Conservation (phyloP, 164 flowering plant species). For the Annona cherimola region DNA sequence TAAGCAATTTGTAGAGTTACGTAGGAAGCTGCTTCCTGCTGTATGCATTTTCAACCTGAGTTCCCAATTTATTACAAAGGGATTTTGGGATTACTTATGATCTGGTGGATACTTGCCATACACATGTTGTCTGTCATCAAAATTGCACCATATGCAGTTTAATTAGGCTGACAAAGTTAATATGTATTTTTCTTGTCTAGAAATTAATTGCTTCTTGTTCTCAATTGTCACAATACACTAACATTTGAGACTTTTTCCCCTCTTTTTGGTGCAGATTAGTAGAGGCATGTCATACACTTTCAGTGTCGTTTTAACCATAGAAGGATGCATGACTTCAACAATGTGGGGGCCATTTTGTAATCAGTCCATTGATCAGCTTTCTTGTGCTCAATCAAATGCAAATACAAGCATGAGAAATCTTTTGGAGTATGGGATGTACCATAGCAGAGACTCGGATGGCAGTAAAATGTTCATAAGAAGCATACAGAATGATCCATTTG, state of each 20-base stretch:
- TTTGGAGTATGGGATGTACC: constrained; percentile 17
- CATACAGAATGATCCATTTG: neutral
- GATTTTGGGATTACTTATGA: neutral
- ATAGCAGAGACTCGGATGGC: constrained; percentile 10
- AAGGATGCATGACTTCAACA: constrained; percentile 56
- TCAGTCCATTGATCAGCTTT: constrained; percentile 52
- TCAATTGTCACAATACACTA: neutral
- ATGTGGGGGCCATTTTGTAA: constrained; percentile 78
- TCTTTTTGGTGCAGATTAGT: constrained; percentile 53
- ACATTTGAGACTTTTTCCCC: neutral
- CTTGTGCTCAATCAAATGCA: constrained; percentile 41
- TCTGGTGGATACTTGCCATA: neutral
- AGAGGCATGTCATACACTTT: constrained; percentile 59
- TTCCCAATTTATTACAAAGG: neutral
- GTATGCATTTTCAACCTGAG: neutral
- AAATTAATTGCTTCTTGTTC: neutral
- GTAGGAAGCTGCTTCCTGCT: neutral
- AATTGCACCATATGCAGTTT: neutral
- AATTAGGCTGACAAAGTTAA: neutral
- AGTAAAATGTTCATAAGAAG: neutral
- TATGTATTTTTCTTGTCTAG: neutral
- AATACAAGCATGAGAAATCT: constrained; percentile 13
- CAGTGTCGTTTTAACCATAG: constrained; percentile 60
- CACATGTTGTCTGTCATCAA: no score
- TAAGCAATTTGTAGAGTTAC: no score